Base-by-base conservation (phyloP, 2,329 filamentous ascomycete genomes). In the Epichloe gansuensis region DNA sequence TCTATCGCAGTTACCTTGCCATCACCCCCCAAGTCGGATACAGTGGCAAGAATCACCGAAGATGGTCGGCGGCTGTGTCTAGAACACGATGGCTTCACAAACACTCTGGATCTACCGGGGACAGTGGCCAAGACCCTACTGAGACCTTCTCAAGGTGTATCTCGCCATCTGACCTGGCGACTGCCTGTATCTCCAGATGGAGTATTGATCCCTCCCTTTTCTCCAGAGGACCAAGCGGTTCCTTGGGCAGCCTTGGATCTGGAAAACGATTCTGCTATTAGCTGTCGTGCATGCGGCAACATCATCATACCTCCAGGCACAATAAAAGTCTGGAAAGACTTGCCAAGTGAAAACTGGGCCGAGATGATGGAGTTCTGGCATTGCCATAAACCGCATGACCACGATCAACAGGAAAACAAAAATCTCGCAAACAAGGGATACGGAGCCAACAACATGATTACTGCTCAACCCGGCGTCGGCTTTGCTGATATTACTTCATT, bases 321-420 rank as follows among this genome's bases (percentile, higher is more conserved):
- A 3, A 71, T 80, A 7, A 69, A 66, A 40, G 66, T 70, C 39
- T 98, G 93, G 91, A 95, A 91, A 68, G 89, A 98, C 63, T 72
- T 98, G 17, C 93, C 93, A 0, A 95, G 89, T 63, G 89, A 95
- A 60, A 91, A 95, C 62, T 98, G 93, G 93, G 94, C 93, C 0
- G 93, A 98, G 70, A 95, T 98, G 90, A 98, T 98, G 93, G 94
- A 98, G 66, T 95, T 98, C 60, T 98, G 93, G 93, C 94, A 98
- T 68, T 98, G 93, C 63, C 93, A 98, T 67, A 97, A 97, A 68
- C 93, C 94, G 40, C 76, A 82, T 55, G 73, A 81, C 51, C 73
- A 81, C 55, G 66, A 66, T 17, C 57, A 66, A 35, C 68, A 72
- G 42, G 63, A 73, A 34, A 61, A 76, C 23, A 69, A 76, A n/a